phyloP scores from a whole-genome alignment of 1,284 basidiomycete species.

The Ceratobasidium papillatum region DNA sequence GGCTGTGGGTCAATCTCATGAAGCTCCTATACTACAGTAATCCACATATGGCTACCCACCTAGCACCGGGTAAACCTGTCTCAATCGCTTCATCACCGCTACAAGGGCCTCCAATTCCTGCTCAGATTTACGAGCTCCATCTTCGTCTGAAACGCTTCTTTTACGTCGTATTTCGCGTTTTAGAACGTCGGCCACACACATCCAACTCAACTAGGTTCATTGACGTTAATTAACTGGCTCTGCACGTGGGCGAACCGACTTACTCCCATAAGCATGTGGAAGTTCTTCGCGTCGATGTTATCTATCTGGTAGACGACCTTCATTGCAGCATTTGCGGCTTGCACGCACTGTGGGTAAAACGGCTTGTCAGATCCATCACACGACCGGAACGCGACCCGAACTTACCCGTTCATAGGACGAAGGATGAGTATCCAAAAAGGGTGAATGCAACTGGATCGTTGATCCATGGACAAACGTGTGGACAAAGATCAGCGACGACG shows the following conservation, averaged over 20 bases:
- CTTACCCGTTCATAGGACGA: constrained; percentile 60
- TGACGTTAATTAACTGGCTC: constrained; percentile 12
- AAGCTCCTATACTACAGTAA: background rate
- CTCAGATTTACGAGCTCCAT: constrained; percentile 59
- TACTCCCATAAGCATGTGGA: constrained; percentile 43
- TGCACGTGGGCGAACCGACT: background rate
- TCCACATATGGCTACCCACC: constrained; percentile 3
- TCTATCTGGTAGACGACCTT: constrained; percentile 63
- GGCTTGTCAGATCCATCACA: background rate
- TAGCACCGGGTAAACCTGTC: constrained; percentile 31
- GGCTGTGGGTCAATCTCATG: background rate
- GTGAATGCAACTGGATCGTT: constrained; percentile 70
- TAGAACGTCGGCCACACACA: constrained; percentile 68
- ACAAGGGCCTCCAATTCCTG: constrained; percentile 68
- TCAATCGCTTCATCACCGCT: constrained; percentile 68
- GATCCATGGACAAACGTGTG: constrained; percentile 74
- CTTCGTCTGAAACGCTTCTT: constrained; percentile 62
- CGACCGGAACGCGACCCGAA: background rate
- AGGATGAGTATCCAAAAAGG: constrained; percentile 64
- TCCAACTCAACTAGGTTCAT: constrained; percentile 64
- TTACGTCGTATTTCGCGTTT: constrained; percentile 66
- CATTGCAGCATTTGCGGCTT: constrained; percentile 62
- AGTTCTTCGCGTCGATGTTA: constrained; percentile 50
- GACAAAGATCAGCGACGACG: constrained; percentile 58
- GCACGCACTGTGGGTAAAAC: constrained; percentile 59